A percentile compares a stretch with the other conserved stretches of the same genome.
These are phyloP conservation scores for Trichoderma sp. DNA, from an alignment of 2,329 filamentous ascomycete genomes.

Conservation along the genomic window DNA sequence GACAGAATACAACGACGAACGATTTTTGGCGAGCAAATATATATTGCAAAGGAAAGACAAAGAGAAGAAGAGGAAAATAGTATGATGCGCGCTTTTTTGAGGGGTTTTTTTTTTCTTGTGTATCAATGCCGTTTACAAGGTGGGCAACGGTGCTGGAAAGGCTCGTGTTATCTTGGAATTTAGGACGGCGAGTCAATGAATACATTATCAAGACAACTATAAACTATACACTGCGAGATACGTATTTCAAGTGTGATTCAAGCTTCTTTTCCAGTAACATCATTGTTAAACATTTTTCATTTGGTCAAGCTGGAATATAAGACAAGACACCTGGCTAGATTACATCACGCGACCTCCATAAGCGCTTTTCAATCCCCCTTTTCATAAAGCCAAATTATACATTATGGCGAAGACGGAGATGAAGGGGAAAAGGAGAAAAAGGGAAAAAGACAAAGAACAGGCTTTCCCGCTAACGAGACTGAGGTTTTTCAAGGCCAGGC, in stretches of 20 bases:
- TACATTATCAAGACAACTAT: neutral
- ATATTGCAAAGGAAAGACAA: neutral
- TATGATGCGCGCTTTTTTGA: neutral
- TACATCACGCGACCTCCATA: neutral
- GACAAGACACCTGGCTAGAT: neutral
- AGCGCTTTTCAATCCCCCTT: neutral
- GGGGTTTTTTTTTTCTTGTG: neutral
- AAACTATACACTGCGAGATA: neutral
- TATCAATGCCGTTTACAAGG: neutral
- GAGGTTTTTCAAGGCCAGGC: neutral
- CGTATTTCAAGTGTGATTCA: neutral
- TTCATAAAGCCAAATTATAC: neutral
- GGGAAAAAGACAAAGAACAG: neutral
- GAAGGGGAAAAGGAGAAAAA: neutral
- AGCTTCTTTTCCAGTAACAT: neutral
- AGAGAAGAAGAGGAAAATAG: neutral
- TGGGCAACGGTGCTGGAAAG: neutral
- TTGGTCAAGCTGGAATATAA: slow-evolving; percentile 1
- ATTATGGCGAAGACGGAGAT: neutral
- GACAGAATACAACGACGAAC: neutral
- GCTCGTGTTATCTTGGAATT: neutral
- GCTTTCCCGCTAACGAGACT: neutral
- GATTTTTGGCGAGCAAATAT: neutral
- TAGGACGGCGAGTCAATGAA: neutral
- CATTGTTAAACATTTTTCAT: neutral